Base-by-base conservation (phyloP, 495 filamentous ascomycete species). In the Aspergillus wentii region DNA sequence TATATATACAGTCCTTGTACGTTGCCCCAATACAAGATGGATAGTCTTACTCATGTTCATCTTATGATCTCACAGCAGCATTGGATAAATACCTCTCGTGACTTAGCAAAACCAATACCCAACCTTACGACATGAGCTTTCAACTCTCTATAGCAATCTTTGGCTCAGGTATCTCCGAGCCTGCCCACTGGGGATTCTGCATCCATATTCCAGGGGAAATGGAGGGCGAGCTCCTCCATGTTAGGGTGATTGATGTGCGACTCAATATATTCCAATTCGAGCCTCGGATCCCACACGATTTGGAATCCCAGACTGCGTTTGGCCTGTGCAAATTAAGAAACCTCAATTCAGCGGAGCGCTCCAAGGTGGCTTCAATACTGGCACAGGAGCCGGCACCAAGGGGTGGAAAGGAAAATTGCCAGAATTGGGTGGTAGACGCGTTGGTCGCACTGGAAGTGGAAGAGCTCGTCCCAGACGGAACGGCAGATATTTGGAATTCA, bases 241-340 rank as follows among this genome's bases (percentile, higher is more conserved):
- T 45, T 3, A 22, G 33, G 20, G 3, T 26, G 0, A 34, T 45
- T 23, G 36, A 48, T 13, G 9, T 43, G 3, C 17, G 43, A 0
- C 35, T 16, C 16, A 35, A 48, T 1, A 48, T 44, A 44, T 52
- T 46, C 28, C 40, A 46, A 16, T 48, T 47, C 29, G 48, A 51
- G 19, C 17, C 31, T 7, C 40, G 48, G 4, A 26, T 38, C 20
- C 36, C 35, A 18, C 44, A 30, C 2, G 35, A 36, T 6, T 21
- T 47, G 1, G n/a, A 27, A 21, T 41, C 44, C 2, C 33, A 38
- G 29, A 35, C 38, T 15, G 48, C 43, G 1, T 22, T 38, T 8
- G 48, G 49, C 8, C 33, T 46, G 32, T 41, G 26, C 35, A 41
- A 45, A 30, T 21, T 53, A 17, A 30, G 28, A 2, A 30, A 35